These are phyloP conservation scores for Arabis alpina DNA, from an alignment of 345 rosid species.

Conservation along the genomic window DNA sequence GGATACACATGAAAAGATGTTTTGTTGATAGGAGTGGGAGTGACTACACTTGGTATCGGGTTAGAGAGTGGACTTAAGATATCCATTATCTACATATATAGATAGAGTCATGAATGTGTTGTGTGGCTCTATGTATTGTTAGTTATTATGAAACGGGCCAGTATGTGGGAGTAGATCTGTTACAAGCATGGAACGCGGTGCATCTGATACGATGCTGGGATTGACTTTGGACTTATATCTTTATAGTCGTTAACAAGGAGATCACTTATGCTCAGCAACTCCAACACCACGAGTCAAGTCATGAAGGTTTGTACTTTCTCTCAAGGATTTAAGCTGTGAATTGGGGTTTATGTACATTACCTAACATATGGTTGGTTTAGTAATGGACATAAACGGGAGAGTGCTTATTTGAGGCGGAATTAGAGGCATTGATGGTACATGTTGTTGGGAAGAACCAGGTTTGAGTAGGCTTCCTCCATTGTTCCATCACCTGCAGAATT, in stretches of 20 bases:
- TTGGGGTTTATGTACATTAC: slow-evolving; percentile 1
- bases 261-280: slow-evolving; percentile 76
- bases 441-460: slow-evolving; percentile 81
- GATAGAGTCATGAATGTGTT: slow-evolving; percentile 51
- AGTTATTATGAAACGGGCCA: slow-evolving; percentile 40
- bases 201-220: slow-evolving; percentile 79
- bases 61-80: slow-evolving; percentile 69
- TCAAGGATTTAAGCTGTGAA: not conserved
- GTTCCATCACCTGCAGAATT: slow-evolving; percentile 26
- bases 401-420: slow-evolving; percentile 84
- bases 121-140: not conserved
- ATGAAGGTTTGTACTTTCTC: slow-evolving; percentile 63
- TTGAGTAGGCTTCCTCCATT: slow-evolving; percentile 16
- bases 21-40: slow-evolving; percentile 80
- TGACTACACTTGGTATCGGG: slow-evolving; percentile 72
- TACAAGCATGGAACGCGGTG: slow-evolving; percentile 89
- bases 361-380: slow-evolving; percentile 24
- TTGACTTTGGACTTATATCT: slow-evolving; percentile 85
- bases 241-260: slow-evolving; percentile 66
- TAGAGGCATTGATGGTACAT: slow-evolving; percentile 77
- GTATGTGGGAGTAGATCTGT: slow-evolving; percentile 83
- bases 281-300: slow-evolving; percentile 90
- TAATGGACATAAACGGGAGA: slow-evolving; percentile 72
- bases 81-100: too few relatives aligned
- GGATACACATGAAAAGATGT: slow-evolving; percentile 59